A percentile compares a stretch with the other conserved stretches of the same genome.
phyloP scores from a whole-genome alignment of 2,329 filamentous ascomycete genomes.

The Colletotrichum filicis region DNA sequence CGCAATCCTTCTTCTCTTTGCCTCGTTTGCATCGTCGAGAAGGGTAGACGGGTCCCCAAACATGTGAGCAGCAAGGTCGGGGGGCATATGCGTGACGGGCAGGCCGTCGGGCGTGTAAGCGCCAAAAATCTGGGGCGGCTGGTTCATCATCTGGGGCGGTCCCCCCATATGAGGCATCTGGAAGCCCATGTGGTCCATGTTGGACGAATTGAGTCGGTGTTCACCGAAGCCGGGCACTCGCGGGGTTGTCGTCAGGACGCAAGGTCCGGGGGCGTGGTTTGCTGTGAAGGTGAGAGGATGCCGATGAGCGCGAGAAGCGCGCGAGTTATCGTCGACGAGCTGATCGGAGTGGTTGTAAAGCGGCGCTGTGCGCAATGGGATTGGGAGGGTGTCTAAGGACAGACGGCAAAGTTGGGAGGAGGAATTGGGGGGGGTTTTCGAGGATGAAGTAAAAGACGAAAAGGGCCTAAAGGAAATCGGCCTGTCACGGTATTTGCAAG shows the following conservation, averaged over 20 bases:
- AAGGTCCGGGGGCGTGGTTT: neutral
- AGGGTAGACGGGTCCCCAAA: conserved; percentile 67
- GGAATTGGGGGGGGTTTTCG: neutral
- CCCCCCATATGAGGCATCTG: conserved; percentile 65
- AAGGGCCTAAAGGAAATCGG: neutral
- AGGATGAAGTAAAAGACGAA: conserved; percentile 1
- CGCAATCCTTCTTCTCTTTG: conserved; percentile 89
- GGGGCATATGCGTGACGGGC: conserved; percentile 64
- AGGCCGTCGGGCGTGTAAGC: conserved; percentile 70
- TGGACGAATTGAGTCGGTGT: conserved; percentile 15
- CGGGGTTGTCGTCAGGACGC: neutral
- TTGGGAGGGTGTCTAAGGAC: neutral
- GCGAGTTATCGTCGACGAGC: neutral
- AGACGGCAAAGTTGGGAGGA: neutral
- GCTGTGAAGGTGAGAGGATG: neutral
- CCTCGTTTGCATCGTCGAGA: conserved; percentile 78
- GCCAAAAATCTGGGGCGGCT: conserved; percentile 77
- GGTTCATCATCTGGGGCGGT: conserved; percentile 70
- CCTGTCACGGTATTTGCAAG: conserved; percentile 28
- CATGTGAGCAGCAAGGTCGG: conserved; percentile 69
- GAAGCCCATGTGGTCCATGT: conserved; percentile 67
- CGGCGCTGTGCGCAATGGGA: neutral
- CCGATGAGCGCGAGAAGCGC: neutral
- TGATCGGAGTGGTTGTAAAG: neutral
- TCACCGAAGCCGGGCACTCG: neutral